Percentiles rank a stretch among this genome's conserved stretches.
Evolutionary conservation across 768 basidiomycete genomes (phyloP).

Genomic region (Solioccasus polychromus): DNA sequence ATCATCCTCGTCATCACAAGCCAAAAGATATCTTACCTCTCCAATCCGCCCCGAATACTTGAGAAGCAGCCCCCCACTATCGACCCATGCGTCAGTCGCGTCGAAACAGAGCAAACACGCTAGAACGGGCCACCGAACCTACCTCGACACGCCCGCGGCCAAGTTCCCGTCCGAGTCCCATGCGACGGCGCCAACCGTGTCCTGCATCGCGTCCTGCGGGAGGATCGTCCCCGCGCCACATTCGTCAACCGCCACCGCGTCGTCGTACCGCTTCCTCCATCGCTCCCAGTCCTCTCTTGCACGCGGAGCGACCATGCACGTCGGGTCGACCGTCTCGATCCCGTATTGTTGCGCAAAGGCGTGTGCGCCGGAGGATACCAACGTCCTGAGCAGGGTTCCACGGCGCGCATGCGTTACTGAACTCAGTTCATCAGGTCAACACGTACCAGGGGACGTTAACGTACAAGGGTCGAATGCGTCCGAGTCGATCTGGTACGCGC

Average conservation of each 20-base stretch:
- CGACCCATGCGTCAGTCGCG: not conserved
- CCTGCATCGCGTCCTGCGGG: constrained; percentile 47
- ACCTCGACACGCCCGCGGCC: constrained; percentile 80
- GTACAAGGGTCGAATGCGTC: constrained; percentile 70
- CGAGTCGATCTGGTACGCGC: constrained; percentile 45
- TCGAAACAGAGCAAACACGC: no score
- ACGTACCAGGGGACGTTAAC: no score
- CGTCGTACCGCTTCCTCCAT: constrained; percentile 52
- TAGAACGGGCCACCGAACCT: constrained; percentile 1
- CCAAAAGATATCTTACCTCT: constrained; percentile 45
- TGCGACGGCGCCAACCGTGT: constrained; percentile 80
- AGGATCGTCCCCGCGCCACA: not conserved
- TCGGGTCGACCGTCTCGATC: constrained; percentile 37
- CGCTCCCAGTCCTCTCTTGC: constrained; percentile 54
- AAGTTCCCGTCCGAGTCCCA: constrained; percentile 44
- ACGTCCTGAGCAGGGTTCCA: constrained; percentile 47
- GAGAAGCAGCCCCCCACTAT: constrained; percentile 75
- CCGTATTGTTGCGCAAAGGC: constrained; percentile 44
- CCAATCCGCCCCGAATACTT: constrained; percentile 74
- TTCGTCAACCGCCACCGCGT: constrained; percentile 7
- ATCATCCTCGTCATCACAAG: not conserved
- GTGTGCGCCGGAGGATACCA: constrained; percentile 61
- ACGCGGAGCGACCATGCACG: constrained; percentile 47
- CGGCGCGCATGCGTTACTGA: no score
- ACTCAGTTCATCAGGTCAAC: no score